Conservation (phyloP, 139 green algal genomes). For the Pedinophyceae sp. region DNA sequence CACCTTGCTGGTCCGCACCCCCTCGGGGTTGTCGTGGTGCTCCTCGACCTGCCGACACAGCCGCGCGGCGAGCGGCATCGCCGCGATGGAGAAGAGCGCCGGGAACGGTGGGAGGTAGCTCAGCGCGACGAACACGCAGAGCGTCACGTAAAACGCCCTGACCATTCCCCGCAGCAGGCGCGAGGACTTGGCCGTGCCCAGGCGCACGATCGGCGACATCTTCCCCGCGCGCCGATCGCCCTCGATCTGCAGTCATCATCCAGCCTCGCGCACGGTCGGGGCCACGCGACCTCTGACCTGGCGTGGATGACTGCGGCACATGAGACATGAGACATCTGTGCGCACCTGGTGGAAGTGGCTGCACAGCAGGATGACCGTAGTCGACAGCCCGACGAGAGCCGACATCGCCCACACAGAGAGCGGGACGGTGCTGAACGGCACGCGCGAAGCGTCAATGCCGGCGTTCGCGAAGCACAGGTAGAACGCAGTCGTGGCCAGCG, state of each 20-base stretch:
- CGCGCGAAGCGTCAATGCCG: no score
- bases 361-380: slow-evolving; percentile 81
- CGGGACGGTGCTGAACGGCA: no score
- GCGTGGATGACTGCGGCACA: no score
- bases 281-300: no score
- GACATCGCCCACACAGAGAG: slow-evolving; percentile 20
- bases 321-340: no score
- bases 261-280: no score
- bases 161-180: slow-evolving; percentile 7
- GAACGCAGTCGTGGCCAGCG: slow-evolving; percentile 78
- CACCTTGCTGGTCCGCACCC: slow-evolving; percentile 33
- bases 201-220: slow-evolving; percentile 63
- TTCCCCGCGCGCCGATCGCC: slow-evolving; percentile 62
- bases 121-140: background rate
- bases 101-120: background rate
- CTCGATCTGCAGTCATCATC: no score
- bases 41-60: slow-evolving; percentile 5
- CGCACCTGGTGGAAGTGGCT: slow-evolving; percentile 87
- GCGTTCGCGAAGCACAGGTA: no score
- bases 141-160: no score
- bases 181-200: slow-evolving; percentile 39
- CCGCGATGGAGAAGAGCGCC: background rate
- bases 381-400: slow-evolving; percentile 64
- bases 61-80: background rate
- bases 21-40: slow-evolving; percentile 19